Percentiles rank a stretch among this genome's conserved stretches.
phyloP scores from a whole-genome alignment of 2,329 filamentous ascomycete genomes.

The Coniochaeta hoffmannii region DNA sequence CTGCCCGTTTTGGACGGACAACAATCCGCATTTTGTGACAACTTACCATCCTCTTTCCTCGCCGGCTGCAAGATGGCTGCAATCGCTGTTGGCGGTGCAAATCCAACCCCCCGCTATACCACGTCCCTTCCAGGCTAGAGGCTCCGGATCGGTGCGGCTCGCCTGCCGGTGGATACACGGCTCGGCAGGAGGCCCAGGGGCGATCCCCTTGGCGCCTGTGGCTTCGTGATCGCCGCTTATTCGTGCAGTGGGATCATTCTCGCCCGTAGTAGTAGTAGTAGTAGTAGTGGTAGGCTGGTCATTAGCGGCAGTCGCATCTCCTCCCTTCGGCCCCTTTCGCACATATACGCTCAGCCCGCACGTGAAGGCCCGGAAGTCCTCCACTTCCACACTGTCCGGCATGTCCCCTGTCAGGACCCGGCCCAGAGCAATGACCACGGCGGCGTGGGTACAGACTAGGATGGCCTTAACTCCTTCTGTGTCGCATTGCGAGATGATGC shows the following conservation, averaged over 20 bases:
- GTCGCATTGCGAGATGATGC: constrained; percentile 68
- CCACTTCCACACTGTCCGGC: constrained; percentile 61
- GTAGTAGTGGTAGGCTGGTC: too few relatives aligned
- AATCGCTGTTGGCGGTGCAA: constrained; percentile 75
- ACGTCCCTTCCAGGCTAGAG: constrained; percentile 46
- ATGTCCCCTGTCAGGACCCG: constrained; percentile 71
- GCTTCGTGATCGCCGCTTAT: not conserved
- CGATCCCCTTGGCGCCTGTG: not conserved
- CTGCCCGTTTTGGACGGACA: too few relatives aligned
- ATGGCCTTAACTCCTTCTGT: constrained; percentile 60
- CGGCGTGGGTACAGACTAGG: constrained; percentile 83
- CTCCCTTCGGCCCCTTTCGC: constrained; percentile 20
- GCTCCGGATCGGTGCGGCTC: constrained; percentile 18
- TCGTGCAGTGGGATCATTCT: not conserved
- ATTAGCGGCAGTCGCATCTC: not conserved
- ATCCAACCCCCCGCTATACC: constrained; percentile 74
- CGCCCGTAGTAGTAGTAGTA: too few relatives aligned
- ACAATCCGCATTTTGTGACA: too few relatives aligned
- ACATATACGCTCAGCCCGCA: constrained; percentile 70
- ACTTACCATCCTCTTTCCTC: constrained; percentile 83
- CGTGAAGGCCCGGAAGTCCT: constrained; percentile 82
- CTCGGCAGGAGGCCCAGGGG: constrained; percentile 1
- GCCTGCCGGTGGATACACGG: not conserved
- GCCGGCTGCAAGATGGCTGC: constrained; percentile 69
- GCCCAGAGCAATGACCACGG: constrained; percentile 79